Percentiles rank a stretch among this genome's conserved stretches.
Conservation (phyloP, 331 rosid genomes). For the Arachis monticola region DNA sequence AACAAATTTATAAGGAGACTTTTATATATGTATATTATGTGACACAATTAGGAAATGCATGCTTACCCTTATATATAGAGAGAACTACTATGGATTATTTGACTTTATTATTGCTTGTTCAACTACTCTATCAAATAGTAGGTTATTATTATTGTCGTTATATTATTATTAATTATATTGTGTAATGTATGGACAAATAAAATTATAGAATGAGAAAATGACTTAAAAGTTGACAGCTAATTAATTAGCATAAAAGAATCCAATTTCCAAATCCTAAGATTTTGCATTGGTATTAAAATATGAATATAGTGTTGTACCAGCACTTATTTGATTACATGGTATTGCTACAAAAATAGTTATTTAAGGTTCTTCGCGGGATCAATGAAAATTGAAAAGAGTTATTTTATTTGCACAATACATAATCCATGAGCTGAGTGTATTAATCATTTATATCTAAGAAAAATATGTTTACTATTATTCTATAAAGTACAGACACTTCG, state of each 20-base stretch:
- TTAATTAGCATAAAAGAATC: too few species aligned
- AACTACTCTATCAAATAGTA: not conserved
- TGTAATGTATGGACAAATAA: too few species aligned
- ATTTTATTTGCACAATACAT: too few species aligned
- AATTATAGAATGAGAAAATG: not conserved
- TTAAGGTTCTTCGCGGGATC: too few species aligned
- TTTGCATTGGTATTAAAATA: not conserved
- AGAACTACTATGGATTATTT: too few species aligned
- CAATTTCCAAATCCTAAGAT: not conserved
- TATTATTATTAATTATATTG: too few species aligned
- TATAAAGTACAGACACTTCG: too few species aligned
- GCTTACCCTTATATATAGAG: conserved; percentile 4
- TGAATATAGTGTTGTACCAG: not conserved
- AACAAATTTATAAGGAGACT: not conserved
- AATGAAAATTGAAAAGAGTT: too few species aligned
- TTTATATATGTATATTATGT: too few species aligned
- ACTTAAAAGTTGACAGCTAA: not conserved
- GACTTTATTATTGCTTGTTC: not conserved
- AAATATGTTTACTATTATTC: too few species aligned
- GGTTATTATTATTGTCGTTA: not conserved
- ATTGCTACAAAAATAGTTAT: not conserved
- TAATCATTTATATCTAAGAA: too few species aligned
- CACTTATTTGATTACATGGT: conserved; percentile 14
- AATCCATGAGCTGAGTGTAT: too few species aligned
- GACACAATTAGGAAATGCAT: not conserved